These are phyloP conservation scores for Aspergillus chevalieri DNA, from an alignment of 2,329 filamentous ascomycete genomes.

Conservation along the genomic window DNA sequence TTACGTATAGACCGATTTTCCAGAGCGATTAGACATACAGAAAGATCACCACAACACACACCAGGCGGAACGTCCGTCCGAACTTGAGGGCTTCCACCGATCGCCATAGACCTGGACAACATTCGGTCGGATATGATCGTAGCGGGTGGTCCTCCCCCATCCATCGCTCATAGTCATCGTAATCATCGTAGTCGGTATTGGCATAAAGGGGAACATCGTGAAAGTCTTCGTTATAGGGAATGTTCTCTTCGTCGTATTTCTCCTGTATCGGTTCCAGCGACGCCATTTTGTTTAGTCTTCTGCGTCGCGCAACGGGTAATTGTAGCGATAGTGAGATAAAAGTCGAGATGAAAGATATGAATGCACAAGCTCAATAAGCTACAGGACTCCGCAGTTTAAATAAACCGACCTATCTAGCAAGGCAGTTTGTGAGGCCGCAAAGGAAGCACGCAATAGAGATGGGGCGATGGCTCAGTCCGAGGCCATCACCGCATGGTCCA, in stretches of 20 bases:
- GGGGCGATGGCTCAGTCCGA: no score
- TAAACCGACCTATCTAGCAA: no score
- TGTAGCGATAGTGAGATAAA: no score
- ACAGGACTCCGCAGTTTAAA: no score
- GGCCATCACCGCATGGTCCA: no score
- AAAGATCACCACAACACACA: constrained; percentile 20
- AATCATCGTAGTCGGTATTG: not conserved
- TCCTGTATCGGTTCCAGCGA: not conserved
- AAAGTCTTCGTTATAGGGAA: not conserved
- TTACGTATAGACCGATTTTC: not conserved
- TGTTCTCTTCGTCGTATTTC: no score
- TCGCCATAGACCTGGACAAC: constrained; percentile 20
- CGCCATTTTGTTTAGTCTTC: not conserved
- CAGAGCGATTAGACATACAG: constrained; percentile 8
- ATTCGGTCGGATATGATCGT: constrained; percentile 25
- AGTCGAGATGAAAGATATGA: no score
- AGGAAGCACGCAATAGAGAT: no score
- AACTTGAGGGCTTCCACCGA: constrained; percentile 3
- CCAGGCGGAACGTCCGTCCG: constrained; percentile 15
- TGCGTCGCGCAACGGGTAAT: not conserved
- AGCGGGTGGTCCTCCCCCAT: constrained; percentile 31
- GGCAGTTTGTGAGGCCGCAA: no score
- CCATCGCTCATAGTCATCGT: constrained; percentile 18
- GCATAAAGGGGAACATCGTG: not conserved
- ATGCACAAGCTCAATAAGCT: no score